Evolutionary conservation across 2,329 filamentous ascomycete genomes (phyloP).

Genomic region (Ceratocystiopsis minuta): DNA sequence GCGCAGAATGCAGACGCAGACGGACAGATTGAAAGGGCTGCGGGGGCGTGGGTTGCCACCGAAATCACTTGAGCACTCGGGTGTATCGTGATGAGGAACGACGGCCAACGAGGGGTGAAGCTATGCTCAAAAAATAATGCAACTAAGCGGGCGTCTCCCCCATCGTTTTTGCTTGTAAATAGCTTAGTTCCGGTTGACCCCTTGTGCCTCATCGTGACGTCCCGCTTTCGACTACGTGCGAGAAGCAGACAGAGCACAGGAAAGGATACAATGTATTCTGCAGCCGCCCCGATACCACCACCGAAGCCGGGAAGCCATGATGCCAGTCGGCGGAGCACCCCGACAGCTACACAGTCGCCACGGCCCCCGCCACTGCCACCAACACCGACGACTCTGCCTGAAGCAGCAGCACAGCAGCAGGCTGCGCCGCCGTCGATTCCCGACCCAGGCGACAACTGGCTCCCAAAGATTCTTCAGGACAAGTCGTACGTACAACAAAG

Average conservation of each 20-base stretch:
- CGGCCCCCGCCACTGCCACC: slow-evolving; percentile 20
- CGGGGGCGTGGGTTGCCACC: too few relatives aligned
- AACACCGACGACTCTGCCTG: slow-evolving; percentile 9
- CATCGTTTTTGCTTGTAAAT: too few relatives aligned
- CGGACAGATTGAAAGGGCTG: too few relatives aligned
- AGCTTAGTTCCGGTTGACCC: too few relatives aligned
- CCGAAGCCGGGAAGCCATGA: slow-evolving; percentile 57
- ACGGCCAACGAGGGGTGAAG: too few relatives aligned
- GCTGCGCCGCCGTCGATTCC: slow-evolving; percentile 21
- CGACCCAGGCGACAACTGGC: slow-evolving; percentile 55
- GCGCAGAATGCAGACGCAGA: too few relatives aligned
- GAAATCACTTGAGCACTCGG: too few relatives aligned
- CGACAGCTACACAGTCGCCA: slow-evolving; percentile 29
- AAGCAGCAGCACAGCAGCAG: slow-evolving; percentile 12
- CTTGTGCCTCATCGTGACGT: too few relatives aligned
- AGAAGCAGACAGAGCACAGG: not conserved
- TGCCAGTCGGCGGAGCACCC: slow-evolving; percentile 47
- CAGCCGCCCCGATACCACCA: slow-evolving; percentile 48
- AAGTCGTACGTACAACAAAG: slow-evolving; percentile 46
- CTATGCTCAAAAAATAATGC: too few relatives aligned
- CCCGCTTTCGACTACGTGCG: too few relatives aligned
- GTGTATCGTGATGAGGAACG: too few relatives aligned
- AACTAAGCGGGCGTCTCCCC: too few relatives aligned
- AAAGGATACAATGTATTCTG: slow-evolving; percentile 21
- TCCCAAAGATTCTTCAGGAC: slow-evolving; percentile 58